phyloP scores from a whole-genome alignment of 352 stramenopile species.

The Plasmopara viticola region DNA sequence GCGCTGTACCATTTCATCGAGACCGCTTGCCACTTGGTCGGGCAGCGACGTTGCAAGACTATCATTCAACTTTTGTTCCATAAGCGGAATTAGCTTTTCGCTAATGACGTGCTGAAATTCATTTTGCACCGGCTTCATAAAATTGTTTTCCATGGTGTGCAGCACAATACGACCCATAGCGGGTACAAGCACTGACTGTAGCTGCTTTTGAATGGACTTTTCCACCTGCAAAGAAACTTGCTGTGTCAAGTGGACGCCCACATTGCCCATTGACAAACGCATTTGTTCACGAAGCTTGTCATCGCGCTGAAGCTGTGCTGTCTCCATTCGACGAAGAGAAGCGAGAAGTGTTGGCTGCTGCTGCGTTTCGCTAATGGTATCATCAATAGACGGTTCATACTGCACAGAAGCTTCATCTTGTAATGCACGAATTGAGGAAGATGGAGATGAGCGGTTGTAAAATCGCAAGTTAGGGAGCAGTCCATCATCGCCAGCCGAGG shows the following conservation, averaged over 20 bases:
- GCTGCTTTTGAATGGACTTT: slow-evolving; percentile 78
- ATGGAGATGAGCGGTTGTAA: slow-evolving; percentile 69
- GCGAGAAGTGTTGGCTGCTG: slow-evolving; percentile 45
- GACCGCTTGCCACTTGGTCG: slow-evolving; percentile 50
- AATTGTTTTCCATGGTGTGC: slow-evolving; percentile 87
- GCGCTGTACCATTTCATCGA: slow-evolving; percentile 67
- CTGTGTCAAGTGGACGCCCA: slow-evolving; percentile 50
- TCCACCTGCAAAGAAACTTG: slow-evolving; percentile 67
- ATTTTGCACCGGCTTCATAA: slow-evolving; percentile 80
- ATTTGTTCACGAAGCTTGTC: slow-evolving; percentile 70
- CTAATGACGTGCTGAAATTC: slow-evolving; percentile 71
- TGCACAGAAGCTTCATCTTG: slow-evolving; percentile 66
- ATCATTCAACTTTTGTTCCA: slow-evolving; percentile 67
- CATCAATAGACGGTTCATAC: slow-evolving; percentile 68
- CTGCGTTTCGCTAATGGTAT: slow-evolving; percentile 46
- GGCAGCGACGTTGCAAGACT: slow-evolving; percentile 50
- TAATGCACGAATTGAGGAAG: slow-evolving; percentile 72
- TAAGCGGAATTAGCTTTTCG: slow-evolving; percentile 63
- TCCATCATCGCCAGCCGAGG: slow-evolving; percentile 41
- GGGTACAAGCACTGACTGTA: slow-evolving; percentile 74
- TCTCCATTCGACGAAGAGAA: slow-evolving; percentile 67
- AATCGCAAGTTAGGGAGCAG: slow-evolving; percentile 42
- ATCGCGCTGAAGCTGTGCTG: slow-evolving; percentile 54
- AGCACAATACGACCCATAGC: slow-evolving; percentile 82
- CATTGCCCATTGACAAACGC: slow-evolving; percentile 45